These are phyloP conservation scores for Entelexis sorbosivorans DNA, from an alignment of 1,139 yeast genomes.

Conservation along the genomic window DNA sequence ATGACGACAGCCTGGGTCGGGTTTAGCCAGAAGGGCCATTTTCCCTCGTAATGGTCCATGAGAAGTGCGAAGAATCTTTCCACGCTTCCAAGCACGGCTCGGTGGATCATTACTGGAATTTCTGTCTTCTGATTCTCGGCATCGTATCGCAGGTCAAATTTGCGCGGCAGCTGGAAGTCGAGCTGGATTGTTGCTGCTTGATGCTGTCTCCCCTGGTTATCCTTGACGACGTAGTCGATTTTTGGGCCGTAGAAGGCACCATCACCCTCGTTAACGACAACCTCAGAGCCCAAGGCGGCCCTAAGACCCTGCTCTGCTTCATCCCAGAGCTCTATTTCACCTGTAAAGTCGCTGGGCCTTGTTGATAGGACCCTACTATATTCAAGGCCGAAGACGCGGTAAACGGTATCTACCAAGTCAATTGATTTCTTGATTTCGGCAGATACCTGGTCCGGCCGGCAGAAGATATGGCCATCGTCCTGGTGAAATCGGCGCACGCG, in stretches of 20 bases:
- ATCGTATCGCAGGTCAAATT: conserved; percentile 63
- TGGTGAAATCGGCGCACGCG: conserved; percentile 97
- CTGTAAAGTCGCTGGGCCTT: conserved; percentile 86
- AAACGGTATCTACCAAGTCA: conserved; percentile 66
- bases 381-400: conserved; percentile 77
- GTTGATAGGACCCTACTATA: conserved; percentile 87
- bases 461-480: conserved; percentile 97
- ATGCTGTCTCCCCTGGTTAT: conserved; percentile 71
- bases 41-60: conserved; percentile 82
- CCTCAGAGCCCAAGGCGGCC: conserved; percentile 36
- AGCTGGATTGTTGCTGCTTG: conserved; percentile 95
- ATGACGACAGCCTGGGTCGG: conserved; percentile 87
- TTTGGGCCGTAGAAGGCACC: conserved; percentile 97
- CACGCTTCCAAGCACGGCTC: conserved; percentile 90
- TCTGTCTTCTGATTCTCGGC: conserved; percentile 15
- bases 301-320: conserved; percentile 71
- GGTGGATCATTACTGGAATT: conserved; percentile 77
- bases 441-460: conserved; percentile 79
- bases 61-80: conserved; percentile 87
- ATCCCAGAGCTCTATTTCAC: conserved; percentile 80
- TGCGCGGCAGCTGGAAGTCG: conserved; percentile 84
- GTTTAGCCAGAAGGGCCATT: conserved; percentile 97
- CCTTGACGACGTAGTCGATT: conserved; percentile 76
- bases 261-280: conserved; percentile 72
- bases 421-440: conserved; percentile 69